Conservation (phyloP, 805 yeast genomes). For the Cyberlindnera amylophila region DNA sequence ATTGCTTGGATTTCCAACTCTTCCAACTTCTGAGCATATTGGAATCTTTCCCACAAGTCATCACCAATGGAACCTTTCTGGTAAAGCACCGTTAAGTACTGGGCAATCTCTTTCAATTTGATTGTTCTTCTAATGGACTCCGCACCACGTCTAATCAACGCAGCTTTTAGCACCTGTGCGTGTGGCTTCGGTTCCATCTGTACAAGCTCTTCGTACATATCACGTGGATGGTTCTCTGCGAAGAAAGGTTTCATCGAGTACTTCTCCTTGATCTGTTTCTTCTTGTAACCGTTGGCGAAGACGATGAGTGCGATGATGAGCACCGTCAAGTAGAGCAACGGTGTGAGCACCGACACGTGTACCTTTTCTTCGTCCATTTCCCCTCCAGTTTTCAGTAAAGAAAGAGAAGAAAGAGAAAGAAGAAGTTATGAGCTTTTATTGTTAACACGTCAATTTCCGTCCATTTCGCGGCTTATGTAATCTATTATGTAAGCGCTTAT, state of each 20-base stretch:
- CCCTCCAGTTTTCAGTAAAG: too few relatives aligned
- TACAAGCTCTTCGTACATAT: conserved; percentile 58
- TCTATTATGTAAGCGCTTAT: too few relatives aligned
- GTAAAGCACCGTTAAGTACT: conserved; percentile 64
- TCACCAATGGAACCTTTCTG: conserved; percentile 92
- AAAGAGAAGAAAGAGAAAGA: too few relatives aligned
- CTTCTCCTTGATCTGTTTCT: conserved; percentile 46
- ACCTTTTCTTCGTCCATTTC: conserved; percentile 16
- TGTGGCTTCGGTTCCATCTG: conserved; percentile 57
- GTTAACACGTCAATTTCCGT: too few relatives aligned
- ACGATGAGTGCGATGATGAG: conserved; percentile 60
- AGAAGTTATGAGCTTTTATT: too few relatives aligned
- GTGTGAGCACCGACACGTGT: conserved; percentile 57
- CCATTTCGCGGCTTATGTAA: too few relatives aligned
- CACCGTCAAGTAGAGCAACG: conserved; percentile 70
- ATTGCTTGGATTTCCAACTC: conserved; percentile 79
- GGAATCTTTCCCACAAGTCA: conserved; percentile 75
- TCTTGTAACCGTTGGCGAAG: conserved; percentile 69
- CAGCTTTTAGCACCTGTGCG: conserved; percentile 71
- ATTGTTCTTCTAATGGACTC: conserved; percentile 84
- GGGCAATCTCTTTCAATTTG: conserved; percentile 75
- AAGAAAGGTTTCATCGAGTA: conserved; percentile 69
- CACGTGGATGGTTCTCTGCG: conserved; percentile 60
- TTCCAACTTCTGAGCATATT: conserved; percentile 70
- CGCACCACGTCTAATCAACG: conserved; percentile 67